phyloP scores from a whole-genome alignment of 202 grass and related monocot species.

The Alloteropsis angusta region DNA sequence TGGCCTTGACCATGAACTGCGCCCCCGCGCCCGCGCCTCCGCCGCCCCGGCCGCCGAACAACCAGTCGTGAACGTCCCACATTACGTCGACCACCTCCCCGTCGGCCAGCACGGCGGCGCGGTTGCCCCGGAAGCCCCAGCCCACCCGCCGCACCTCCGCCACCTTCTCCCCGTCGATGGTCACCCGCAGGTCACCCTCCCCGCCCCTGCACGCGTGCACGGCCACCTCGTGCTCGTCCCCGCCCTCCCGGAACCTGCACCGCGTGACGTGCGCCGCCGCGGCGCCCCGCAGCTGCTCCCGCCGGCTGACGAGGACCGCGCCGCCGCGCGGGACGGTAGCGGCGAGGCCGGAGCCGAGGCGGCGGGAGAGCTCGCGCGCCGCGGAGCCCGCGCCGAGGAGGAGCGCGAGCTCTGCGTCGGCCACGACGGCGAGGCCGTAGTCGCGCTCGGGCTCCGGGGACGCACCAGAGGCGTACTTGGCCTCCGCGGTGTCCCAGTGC shows the following conservation, averaged over 20 bases:
- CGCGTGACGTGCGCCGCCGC: slow-evolving; percentile 36
- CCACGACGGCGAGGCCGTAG: slow-evolving; percentile 53
- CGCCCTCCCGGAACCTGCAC: slow-evolving; percentile 54
- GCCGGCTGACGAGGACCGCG: slow-evolving; percentile 36
- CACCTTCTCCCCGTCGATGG: slow-evolving; percentile 60
- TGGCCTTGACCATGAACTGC: slow-evolving; percentile 77
- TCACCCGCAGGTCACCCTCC: slow-evolving; percentile 38
- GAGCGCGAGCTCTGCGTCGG: slow-evolving; percentile 57
- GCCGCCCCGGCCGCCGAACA: slow-evolving; percentile 37
- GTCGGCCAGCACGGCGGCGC: slow-evolving; percentile 48
- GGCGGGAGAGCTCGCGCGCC: slow-evolving; percentile 38
- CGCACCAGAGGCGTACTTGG: slow-evolving; percentile 5
- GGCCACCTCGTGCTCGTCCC: slow-evolving; percentile 56
- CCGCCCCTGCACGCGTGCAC: slow-evolving; percentile 41
- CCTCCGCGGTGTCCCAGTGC: slow-evolving; percentile 63
- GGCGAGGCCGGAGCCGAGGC: slow-evolving; percentile 6
- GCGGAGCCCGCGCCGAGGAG: slow-evolving; percentile 36
- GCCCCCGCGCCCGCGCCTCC: neutral
- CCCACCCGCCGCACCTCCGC: slow-evolving; percentile 33
- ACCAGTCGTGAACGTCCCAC: slow-evolving; percentile 96
- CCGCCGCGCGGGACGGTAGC: neutral
- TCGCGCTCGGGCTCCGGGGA: slow-evolving; percentile 47
- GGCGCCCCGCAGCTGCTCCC: slow-evolving; percentile 44
- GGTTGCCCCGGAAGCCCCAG: slow-evolving; percentile 79
- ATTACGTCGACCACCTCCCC: slow-evolving; percentile 64